Percentiles rank a stretch among this genome's conserved stretches.
These are phyloP conservation scores for Nicotiana rustica DNA, from an alignment of 305 asterid species.

Conservation along the genomic window DNA sequence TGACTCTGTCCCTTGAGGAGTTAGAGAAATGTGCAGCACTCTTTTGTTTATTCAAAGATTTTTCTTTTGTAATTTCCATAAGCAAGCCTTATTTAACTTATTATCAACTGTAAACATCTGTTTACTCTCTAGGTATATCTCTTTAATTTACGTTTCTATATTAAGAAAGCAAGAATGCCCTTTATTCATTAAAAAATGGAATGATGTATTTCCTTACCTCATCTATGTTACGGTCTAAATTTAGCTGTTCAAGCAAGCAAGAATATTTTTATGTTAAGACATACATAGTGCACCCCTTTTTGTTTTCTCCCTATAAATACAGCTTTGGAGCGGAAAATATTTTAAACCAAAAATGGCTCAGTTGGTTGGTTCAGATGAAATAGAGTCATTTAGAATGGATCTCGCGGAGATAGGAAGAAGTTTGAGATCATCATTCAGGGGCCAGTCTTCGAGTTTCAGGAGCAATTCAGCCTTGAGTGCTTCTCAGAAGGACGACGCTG, in stretches of 20 bases:
- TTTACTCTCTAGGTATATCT: constrained; percentile 20
- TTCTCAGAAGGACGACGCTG: constrained; percentile 35
- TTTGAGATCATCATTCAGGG: constrained; percentile 50
- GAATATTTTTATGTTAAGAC: constrained; percentile 27
- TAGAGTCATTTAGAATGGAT: constrained; percentile 54
- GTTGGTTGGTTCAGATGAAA: constrained; percentile 59
- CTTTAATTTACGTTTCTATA: background rate
- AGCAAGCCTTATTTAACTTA: background rate
- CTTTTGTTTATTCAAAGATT: background rate
- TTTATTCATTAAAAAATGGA: background rate
- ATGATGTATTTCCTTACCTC: constrained; percentile 46
- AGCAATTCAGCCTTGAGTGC: constrained; percentile 51
- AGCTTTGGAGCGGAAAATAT: constrained; percentile 20
- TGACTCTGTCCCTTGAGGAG: background rate
- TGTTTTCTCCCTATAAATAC: constrained; percentile 3
- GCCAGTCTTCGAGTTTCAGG: constrained; percentile 47
- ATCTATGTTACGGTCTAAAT: constrained; percentile 19
- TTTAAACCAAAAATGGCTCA: constrained; percentile 52
- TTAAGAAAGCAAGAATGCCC: background rate
- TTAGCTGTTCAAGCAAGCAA: background rate
- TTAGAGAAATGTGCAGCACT: background rate
- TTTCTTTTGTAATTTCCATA: background rate
- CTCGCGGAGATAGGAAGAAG: constrained; percentile 49
- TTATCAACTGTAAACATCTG: background rate
- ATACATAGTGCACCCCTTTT: constrained; percentile 16